Percentiles rank a stretch among this genome's conserved stretches.
phyloP scores from a whole-genome alignment of 1,139 yeast genomes.

The Kluyveromyces marxianus region DNA sequence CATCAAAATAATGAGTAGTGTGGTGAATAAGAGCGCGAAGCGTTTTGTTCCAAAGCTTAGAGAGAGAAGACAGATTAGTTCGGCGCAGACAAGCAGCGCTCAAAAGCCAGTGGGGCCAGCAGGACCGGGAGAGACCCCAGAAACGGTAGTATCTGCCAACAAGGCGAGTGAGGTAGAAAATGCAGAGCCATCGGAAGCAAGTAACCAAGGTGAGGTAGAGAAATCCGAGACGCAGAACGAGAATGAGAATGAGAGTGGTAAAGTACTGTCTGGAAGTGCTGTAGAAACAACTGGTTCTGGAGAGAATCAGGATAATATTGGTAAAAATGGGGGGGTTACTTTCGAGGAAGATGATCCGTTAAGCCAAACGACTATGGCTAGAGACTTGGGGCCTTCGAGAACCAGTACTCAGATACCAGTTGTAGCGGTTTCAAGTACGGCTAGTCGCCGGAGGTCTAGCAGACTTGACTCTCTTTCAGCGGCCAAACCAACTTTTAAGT shows the following conservation, averaged over 20 bases:
- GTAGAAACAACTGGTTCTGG: too few relatives aligned
- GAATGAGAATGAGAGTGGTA: conserved; percentile 5
- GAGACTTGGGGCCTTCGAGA: conserved; percentile 10
- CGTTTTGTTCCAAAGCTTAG: conserved; percentile 35
- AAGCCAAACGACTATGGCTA: conserved; percentile 7
- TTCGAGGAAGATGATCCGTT: conserved; percentile 10
- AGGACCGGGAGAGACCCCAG: conserved; percentile 7
- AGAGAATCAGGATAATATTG: too few relatives aligned
- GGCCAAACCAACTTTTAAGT: conserved; percentile 19
- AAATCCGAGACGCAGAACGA: conserved; percentile 1
- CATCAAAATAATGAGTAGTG: conserved; percentile 26
- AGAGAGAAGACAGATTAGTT: conserved; percentile 30
- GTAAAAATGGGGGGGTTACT: conserved; percentile 3
- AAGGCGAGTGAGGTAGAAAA: background rate
- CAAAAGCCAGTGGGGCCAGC: conserved; percentile 1
- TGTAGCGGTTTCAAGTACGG: background rate
- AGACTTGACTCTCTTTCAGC: conserved; percentile 25
- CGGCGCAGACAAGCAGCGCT: conserved; percentile 4
- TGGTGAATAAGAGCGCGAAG: conserved; percentile 34
- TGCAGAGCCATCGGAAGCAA: background rate
- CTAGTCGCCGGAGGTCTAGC: conserved; percentile 18
- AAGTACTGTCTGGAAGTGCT: background rate
- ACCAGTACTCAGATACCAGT: conserved; percentile 13
- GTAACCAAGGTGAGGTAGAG: background rate
- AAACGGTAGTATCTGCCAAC: background rate